Base-by-base conservation (phyloP, 129 eudicot species). In the Tagetes patula region DNA sequence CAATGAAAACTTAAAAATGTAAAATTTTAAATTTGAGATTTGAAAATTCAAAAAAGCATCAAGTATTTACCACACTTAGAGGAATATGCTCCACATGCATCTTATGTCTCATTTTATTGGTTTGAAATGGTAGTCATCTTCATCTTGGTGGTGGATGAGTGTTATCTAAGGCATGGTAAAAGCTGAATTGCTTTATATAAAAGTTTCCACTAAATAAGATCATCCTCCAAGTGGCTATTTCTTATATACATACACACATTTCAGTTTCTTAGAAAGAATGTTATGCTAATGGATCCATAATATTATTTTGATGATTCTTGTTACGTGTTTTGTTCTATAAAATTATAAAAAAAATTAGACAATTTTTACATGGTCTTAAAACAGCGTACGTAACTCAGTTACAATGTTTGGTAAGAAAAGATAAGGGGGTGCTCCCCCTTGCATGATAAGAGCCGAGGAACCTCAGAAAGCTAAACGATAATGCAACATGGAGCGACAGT, bases 101-200 rank as follows among this genome's bases (percentile, higher is more conserved):
- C 12, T 53, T 67, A 42, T 75, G 80, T 67, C 58, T 69, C n/a
- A 69, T 77, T 77, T 77, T 77, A 69, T 46, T 63, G 52, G 31
- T 46, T 46, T 56, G 49, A 76, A 74, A 75, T 75, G 73, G 71
- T 74, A 34, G 72, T 52, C 73, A 41, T 54, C 14, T 31, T 41
- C 45, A 73, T 46, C 66, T 27, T 20, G 30, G 10, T 68, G 64
- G 30, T 63, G 45, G 45, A 62, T 62, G 69, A 49, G 66, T 70
- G 40, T 60, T 70, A 71, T 77, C 12, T 70, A 77, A 77, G 76
- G 54, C 47, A 77, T 49, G 53, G 53, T 37, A 70, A 61, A 77
- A 49, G 65, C 71, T 70, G 76, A 39, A 48, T 61, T 41, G 64
- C 76, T 69, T 77, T 70, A 61, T 40, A 31, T 12, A 33, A 47